Conservation (phyloP, 139 green algal genomes). For the Chlorella sp. region DNA sequence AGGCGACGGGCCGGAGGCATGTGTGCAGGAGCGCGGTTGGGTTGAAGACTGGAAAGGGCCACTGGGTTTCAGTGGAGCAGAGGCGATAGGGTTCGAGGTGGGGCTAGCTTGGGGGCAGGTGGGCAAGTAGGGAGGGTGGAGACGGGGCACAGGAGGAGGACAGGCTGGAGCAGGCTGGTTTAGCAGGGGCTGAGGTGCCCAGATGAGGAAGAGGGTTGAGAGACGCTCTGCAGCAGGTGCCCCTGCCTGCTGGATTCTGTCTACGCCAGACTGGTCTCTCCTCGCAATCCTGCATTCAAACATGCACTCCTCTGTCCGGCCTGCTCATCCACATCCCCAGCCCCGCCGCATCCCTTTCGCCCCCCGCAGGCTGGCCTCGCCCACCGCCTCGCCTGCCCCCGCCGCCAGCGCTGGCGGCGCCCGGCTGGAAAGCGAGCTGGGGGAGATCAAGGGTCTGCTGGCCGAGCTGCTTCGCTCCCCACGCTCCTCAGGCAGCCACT, state of each 20-base stretch:
- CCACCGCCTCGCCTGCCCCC: background rate
- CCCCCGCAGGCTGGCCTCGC: background rate
- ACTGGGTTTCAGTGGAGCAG: no score
- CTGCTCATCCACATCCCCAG: background rate
- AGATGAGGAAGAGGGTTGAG: no score
- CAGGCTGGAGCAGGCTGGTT: no score
- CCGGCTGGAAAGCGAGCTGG: slow-evolving; percentile 39
- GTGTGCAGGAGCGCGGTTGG: no score
- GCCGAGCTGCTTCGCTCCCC: slow-evolving; percentile 28
- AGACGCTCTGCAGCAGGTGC: no score
- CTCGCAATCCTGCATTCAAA: background rate
- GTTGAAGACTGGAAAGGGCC: no score
- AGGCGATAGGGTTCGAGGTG: no score
- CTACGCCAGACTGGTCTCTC: no score
- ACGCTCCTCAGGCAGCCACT: slow-evolving; percentile 4
- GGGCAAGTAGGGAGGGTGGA: background rate
- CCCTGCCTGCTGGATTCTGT: no score
- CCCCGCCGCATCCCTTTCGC: background rate
- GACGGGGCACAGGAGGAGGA: no score
- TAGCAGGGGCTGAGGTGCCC: no score
- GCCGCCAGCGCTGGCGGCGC: background rate
- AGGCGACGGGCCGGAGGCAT: no score
- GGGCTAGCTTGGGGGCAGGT: background rate
- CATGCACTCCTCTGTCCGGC: background rate
- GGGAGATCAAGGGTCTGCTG: slow-evolving; percentile 55